phyloP scores from a whole-genome alignment of 139 green algal species.

The Tetraselmis chui region DNA sequence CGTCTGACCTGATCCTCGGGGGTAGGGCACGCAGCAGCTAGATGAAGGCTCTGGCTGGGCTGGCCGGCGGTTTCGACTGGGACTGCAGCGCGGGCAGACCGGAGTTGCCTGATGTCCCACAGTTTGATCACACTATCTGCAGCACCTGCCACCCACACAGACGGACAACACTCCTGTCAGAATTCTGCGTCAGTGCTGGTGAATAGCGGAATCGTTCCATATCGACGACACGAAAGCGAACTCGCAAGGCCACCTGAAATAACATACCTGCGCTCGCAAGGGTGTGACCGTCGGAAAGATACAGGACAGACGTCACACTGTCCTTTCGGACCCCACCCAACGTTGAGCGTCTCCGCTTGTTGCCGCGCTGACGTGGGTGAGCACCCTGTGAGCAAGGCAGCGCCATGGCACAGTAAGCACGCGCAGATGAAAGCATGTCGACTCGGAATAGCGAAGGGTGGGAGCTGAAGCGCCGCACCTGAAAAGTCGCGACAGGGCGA shows the following conservation, averaged over 20 bases:
- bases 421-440: no score
- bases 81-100: neutral
- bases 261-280: slow-evolving; percentile 41
- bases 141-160: no score
- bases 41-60: neutral
- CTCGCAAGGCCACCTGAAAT: neutral
- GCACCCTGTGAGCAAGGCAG: slow-evolving; percentile 14
- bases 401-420: no score
- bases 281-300: slow-evolving; percentile 36
- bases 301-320: slow-evolving; percentile 52
- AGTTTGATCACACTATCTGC: slow-evolving; percentile 55
- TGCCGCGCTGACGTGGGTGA: slow-evolving; percentile 7
- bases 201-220: no score
- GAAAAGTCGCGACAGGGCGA: neutral
- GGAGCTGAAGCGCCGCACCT: neutral
- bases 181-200: no score
- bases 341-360: slow-evolving; percentile 7
- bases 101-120: slow-evolving; percentile 53
- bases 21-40: neutral
- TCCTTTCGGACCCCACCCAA: slow-evolving; percentile 22
- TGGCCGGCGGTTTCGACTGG: neutral
- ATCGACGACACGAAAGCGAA: neutral
- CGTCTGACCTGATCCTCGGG: neutral
- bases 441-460: no score
- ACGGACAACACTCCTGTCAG: no score